A percentile compares a stretch with the other conserved stretches of the same genome.
Conservation (phyloP, 2,329 filamentous ascomycete genomes). For the Fusarium mangiferae region DNA sequence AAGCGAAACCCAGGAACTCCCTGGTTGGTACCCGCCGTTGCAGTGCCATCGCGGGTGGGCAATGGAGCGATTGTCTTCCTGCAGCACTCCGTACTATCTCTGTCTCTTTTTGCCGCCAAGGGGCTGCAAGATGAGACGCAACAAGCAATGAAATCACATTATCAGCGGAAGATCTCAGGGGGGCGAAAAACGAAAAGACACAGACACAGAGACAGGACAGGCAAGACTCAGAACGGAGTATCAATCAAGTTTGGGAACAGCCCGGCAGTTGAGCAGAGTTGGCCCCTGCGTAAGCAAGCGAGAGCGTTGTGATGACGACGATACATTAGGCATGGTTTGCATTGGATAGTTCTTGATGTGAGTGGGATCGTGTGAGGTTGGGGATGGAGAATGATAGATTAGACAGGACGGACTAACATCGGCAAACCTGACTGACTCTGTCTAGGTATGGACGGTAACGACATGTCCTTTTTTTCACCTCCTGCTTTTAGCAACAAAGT, state of each 20-base stretch:
- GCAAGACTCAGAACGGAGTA: background rate
- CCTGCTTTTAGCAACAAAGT: background rate
- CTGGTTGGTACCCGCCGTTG: constrained; percentile 30
- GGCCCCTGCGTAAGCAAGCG: constrained; percentile 26
- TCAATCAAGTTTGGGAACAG: constrained; percentile 9
- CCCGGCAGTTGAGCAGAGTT: constrained; percentile 25
- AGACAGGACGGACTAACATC: constrained; percentile 6
- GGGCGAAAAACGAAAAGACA: background rate
- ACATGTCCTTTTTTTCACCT: background rate
- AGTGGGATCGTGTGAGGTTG: constrained; percentile 11
- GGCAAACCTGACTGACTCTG: background rate
- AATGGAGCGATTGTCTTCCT: constrained; percentile 28
- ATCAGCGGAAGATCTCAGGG: constrained; percentile 27
- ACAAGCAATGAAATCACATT: constrained; percentile 10
- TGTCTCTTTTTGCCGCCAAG: constrained; percentile 35
- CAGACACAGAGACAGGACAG: background rate
- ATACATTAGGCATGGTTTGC: constrained; percentile 14
- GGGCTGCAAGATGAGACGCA: constrained; percentile 19
- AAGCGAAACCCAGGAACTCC: constrained; percentile 13
- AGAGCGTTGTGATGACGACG: constrained; percentile 12
- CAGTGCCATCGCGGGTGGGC: constrained; percentile 39
- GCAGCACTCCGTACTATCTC: background rate
- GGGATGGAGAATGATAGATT: constrained; percentile 4
- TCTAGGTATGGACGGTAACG: background rate
- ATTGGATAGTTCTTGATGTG: constrained; percentile 7